Evolutionary conservation across 1,284 basidiomycete species (phyloP).

Genomic region (Ceratobasidium sp.): DNA sequence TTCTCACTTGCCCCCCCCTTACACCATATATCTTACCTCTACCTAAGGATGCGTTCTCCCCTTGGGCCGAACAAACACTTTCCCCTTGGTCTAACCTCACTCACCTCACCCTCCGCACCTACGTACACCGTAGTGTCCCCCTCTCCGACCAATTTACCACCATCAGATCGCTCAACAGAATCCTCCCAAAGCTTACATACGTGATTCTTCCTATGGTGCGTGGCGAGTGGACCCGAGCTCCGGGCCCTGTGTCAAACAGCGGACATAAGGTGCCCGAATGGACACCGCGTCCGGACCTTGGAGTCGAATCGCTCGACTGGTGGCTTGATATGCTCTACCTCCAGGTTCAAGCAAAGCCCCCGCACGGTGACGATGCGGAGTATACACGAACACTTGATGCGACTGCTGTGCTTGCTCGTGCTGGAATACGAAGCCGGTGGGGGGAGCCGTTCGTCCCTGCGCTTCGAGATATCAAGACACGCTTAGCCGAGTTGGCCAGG

Average conservation of each 20-base stretch:
- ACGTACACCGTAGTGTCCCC: background rate
- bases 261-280: conserved; percentile 8
- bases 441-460: too few species aligned
- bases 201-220: conserved; percentile 11
- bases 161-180: background rate
- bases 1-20: too few species aligned
- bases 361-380: too few species aligned
- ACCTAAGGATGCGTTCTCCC: background rate
- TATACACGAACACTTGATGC: too few species aligned
- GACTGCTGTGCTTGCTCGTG: too few species aligned
- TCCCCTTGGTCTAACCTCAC: background rate
- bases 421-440: too few species aligned
- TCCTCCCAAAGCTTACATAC: background rate
- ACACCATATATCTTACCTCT: background rate
- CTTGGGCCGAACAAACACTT: background rate
- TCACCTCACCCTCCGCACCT: conserved; percentile 8
- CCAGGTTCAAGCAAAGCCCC: too few species aligned
- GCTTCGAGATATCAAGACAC: too few species aligned
- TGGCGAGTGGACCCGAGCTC: conserved; percentile 6
- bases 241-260: background rate
- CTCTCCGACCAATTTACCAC: background rate
- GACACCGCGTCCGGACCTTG: conserved; percentile 17
- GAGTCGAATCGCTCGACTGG: background rate
- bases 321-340: conserved; percentile 19
- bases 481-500: too few species aligned